Evolutionary conservation across 139 green algal genomes (phyloP).

Genomic region (Tetradesmus obliquus): DNA sequence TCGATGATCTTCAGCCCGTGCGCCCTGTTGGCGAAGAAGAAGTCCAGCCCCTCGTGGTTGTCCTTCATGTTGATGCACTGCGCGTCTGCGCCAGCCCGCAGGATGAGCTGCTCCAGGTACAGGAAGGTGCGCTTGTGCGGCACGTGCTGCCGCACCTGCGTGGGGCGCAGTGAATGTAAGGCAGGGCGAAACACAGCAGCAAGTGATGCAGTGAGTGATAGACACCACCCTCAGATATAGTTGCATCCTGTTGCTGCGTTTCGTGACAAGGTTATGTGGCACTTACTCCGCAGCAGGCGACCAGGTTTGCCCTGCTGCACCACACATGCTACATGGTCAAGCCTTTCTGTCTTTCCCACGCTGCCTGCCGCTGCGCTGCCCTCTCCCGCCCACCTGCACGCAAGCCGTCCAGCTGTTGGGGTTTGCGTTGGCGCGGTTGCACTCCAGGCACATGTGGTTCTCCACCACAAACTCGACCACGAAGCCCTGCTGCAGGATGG

Average conservation of each 20-base stretch:
- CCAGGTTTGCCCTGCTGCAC: too few species aligned
- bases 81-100: conserved; percentile 90
- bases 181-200: background rate
- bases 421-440: conserved; percentile 90
- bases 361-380: background rate
- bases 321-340: too few species aligned
- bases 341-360: too few species aligned
- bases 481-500: conserved; percentile 98
- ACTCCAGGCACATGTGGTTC: conserved; percentile 96
- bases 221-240: too few species aligned
- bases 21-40: conserved; percentile 90
- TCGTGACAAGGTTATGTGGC: too few species aligned
- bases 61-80: conserved; percentile 84
- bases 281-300: too few species aligned
- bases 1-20: conserved; percentile 96
- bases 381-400: conserved; percentile 77
- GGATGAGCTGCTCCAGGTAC: conserved; percentile 99
- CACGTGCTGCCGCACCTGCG: conserved; percentile 94
- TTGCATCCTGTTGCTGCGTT: too few species aligned
- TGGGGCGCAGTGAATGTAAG: background rate
- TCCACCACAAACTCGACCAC: conserved; percentile 96
- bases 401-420: conserved; percentile 94
- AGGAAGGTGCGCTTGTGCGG: conserved; percentile 99
- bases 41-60: conserved; percentile 94
- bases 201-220: too few species aligned